Evolutionary conservation across 2,329 filamentous ascomycete species (phyloP).

Genomic region (Trichoderma cornu-damae): DNA sequence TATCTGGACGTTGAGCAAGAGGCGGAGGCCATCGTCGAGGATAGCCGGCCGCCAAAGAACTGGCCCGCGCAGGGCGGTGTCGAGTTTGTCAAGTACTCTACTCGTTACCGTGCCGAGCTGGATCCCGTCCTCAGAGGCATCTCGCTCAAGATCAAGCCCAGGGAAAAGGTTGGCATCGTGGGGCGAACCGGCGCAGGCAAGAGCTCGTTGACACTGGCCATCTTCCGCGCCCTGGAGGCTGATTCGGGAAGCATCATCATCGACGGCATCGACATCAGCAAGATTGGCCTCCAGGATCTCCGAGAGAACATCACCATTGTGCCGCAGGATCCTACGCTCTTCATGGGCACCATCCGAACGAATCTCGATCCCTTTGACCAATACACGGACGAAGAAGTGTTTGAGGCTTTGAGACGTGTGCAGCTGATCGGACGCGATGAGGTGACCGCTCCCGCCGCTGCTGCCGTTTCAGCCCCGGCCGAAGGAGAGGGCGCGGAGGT

Average conservation of each 20-base stretch:
- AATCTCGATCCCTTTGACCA: constrained; percentile 90
- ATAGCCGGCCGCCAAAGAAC: constrained; percentile 68
- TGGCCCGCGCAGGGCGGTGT: constrained; percentile 86
- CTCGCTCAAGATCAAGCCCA: constrained; percentile 77
- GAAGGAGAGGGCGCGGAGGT: constrained; percentile 17
- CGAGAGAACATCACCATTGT: constrained; percentile 95
- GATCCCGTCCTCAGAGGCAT: constrained; percentile 80
- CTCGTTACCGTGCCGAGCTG: constrained; percentile 80
- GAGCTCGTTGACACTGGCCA: constrained; percentile 84
- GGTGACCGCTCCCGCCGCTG: constrained; percentile 29
- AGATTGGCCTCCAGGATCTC: constrained; percentile 87
- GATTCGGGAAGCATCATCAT: constrained; percentile 85
- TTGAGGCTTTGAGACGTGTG: constrained; percentile 77
- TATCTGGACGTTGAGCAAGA: constrained; percentile 96
- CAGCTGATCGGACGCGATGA: constrained; percentile 71
- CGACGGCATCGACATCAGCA: constrained; percentile 83
- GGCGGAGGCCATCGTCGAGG: constrained; percentile 69
- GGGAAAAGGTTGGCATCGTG: constrained; percentile 93
- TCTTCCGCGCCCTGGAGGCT: constrained; percentile 91
- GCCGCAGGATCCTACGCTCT: constrained; percentile 91
- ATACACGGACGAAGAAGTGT: constrained; percentile 88
- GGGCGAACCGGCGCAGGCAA: constrained; percentile 94
- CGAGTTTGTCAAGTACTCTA: constrained; percentile 84
- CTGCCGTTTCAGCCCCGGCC: constrained; percentile 20
- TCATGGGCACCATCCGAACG: constrained; percentile 83